These are phyloP conservation scores for Grosmannia huntii DNA, from an alignment of 2,329 filamentous ascomycete genomes.

Conservation along the genomic window DNA sequence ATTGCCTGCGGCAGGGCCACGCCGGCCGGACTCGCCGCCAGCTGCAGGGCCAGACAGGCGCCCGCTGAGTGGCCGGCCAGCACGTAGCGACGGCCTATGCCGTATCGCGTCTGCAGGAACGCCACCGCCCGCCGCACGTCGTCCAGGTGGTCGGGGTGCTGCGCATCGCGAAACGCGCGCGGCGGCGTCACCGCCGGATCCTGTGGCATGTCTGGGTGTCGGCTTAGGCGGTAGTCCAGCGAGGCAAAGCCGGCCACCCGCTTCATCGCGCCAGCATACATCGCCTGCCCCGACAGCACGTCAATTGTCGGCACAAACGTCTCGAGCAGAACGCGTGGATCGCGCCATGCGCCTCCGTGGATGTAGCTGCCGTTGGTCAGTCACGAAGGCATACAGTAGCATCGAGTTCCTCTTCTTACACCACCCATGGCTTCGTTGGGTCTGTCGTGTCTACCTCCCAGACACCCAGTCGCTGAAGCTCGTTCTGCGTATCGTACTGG, in stretches of 20 bases:
- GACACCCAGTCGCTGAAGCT: not conserved
- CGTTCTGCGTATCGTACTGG: not conserved
- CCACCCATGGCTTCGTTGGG: not conserved
- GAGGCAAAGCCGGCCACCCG: not conserved
- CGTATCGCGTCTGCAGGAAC: not conserved
- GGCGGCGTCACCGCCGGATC: not conserved
- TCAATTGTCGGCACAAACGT: not conserved
- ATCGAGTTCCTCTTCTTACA: not conserved
- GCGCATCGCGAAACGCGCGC: not conserved
- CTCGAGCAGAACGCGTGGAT: not conserved
- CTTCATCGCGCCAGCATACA: not conserved
- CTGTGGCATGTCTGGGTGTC: not conserved
- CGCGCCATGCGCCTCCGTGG: conserved; percentile 1
- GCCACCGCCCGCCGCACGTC: not conserved
- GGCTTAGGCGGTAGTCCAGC: not conserved
- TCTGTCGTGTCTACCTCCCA: conserved; percentile 1
- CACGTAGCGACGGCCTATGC: not conserved
- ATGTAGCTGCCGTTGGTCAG: no score
- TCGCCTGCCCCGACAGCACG: not conserved
- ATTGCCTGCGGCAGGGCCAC: not conserved
- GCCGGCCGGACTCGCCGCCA: not conserved
- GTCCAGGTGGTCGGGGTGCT: conserved; percentile 1
- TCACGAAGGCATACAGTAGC: no score
- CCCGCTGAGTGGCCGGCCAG: not conserved
- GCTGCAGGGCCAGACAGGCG: not conserved